Evolutionary conservation across 2,329 filamentous ascomycete species (phyloP).

Genomic region (Paraphoma sp.): DNA sequence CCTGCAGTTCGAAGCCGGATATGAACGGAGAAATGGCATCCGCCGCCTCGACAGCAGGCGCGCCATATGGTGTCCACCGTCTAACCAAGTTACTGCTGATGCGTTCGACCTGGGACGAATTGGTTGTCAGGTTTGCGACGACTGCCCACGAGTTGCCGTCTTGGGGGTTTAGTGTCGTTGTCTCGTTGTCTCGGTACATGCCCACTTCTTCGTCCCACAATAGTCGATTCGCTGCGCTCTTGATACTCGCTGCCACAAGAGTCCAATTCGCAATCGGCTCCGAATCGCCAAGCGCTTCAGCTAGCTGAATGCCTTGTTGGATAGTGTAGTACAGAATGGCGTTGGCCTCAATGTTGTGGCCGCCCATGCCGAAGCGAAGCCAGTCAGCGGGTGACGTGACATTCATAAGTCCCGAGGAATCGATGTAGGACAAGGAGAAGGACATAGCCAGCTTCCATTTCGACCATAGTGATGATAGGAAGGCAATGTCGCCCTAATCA

Average conservation of each 20-base stretch:
- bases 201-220: conserved; percentile 59
- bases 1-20: conserved; percentile 55
- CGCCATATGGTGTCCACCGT: conserved; percentile 54
- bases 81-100: conserved; percentile 44
- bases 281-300: conserved; percentile 55
- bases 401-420: conserved; percentile 54
- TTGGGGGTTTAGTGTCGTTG: conserved; percentile 58
- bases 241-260: conserved; percentile 51
- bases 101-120: conserved; percentile 30
- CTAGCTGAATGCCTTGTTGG: conserved; percentile 59
- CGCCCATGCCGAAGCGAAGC: conserved; percentile 59
- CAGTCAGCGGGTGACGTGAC: conserved; percentile 55
- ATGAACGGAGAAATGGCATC: conserved; percentile 58
- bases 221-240: conserved; percentile 54
- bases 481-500: conserved; percentile 46
- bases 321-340: conserved; percentile 59
- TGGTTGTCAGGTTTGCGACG: conserved; percentile 46
- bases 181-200: conserved; percentile 63
- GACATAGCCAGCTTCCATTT: conserved; percentile 53
- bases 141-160: conserved; percentile 55
- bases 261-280: conserved; percentile 51
- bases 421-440: conserved; percentile 52
- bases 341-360: conserved; percentile 57
- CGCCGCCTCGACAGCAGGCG: conserved; percentile 55
- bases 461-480: conserved; percentile 52